Percentiles rank a stretch among this genome's conserved stretches.
phyloP scores from a whole-genome alignment of 1,284 basidiomycete genomes.

The Cutaneotrichosporon sp. region DNA sequence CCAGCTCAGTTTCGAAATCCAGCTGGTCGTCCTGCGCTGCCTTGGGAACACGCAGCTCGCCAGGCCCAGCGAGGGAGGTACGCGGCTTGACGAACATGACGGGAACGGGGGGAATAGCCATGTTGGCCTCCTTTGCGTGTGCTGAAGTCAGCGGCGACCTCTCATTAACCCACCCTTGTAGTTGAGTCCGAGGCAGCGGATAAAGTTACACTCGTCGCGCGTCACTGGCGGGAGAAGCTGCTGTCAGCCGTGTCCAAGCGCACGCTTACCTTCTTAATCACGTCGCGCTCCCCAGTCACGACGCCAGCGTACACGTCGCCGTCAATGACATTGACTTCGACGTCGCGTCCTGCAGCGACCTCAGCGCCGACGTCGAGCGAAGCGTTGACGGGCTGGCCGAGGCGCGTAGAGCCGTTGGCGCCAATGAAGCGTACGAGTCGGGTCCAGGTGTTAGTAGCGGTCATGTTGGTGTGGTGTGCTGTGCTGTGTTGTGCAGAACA shows the following conservation, averaged over 20 bases:
- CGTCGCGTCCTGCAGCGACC: conserved; percentile 14
- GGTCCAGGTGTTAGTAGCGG: conserved; percentile 9
- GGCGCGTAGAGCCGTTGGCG: conserved; percentile 5
- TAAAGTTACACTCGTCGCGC: conserved; percentile 33
- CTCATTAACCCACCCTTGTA: conserved; percentile 22
- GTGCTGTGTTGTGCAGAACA: too few relatives aligned
- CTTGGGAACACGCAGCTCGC: conserved; percentile 46
- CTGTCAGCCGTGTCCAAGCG: not conserved
- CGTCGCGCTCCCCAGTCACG: conserved; percentile 4
- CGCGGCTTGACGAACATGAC: conserved; percentile 50
- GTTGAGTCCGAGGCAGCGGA: conserved; percentile 44
- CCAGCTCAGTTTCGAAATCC: conserved; percentile 52
- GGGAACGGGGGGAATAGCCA: conserved; percentile 39
- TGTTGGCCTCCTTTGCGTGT: conserved; percentile 15
- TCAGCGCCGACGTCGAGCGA: conserved; percentile 47
- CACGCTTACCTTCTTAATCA: conserved; percentile 3
- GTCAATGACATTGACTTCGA: conserved; percentile 17
- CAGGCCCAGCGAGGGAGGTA: conserved; percentile 49
- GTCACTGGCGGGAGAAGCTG: conserved; percentile 28
- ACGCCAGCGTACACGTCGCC: conserved; percentile 13
- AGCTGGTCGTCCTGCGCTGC: conserved; percentile 50
- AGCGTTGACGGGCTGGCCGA: conserved; percentile 41
- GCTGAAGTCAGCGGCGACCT: conserved; percentile 25
- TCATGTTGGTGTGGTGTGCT: conserved; percentile 4
- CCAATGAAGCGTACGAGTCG: conserved; percentile 39